Evolutionary conservation across 345 rosid species (phyloP), one percentile per base, ranked within the genome.

Genomic region (Bruguiera gymnorhiza): DNA sequence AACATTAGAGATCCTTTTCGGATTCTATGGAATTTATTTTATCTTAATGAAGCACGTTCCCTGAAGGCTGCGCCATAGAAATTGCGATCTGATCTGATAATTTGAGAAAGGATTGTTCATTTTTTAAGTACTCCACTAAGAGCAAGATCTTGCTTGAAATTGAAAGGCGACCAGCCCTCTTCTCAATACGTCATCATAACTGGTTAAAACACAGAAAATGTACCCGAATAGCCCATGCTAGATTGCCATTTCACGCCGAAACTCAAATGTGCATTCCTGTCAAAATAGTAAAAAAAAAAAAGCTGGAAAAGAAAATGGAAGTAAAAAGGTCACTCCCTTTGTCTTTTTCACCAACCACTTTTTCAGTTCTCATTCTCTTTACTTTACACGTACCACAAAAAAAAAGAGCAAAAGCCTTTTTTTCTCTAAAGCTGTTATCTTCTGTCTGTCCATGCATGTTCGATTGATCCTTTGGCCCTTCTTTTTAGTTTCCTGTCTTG

Each of bases 151-250:
- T 2, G 50, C 50, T 43, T 43, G 50, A 43, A 13, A 13, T 13
- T 43, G 50, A 13, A 3, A 13, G 50, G 50, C 50, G 4, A 54
- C 39, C 6, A 26, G 65, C 39, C 53, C 32, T 61, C 31, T 63
- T 39, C 27, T 56, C 62, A 29, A 39, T 65, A 57, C 29, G 77
- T 72, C 63, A 46, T 62, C 59, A 34, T 63, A 73, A 58, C 27
- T 46, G 65, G 60, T 64, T 1, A 64, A 20, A 20, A 16, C 70
- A 32, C 52, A 29, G 37, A 69, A 69, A n/a, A 56, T 58, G 9
- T 75, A 75, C 70, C 59, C 5, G 39, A 65, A 74, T n/a, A 59
- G 50, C 37, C 36, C 78, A 64, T 64, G 78, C 69, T 69, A 29
- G 46, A 56, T 30, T 20, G 27, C 43, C 61, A 56, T 48, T 43